These are phyloP conservation scores for Chlorella sp. DNA, from an alignment of 139 green algal species.

Conservation along the genomic window DNA sequence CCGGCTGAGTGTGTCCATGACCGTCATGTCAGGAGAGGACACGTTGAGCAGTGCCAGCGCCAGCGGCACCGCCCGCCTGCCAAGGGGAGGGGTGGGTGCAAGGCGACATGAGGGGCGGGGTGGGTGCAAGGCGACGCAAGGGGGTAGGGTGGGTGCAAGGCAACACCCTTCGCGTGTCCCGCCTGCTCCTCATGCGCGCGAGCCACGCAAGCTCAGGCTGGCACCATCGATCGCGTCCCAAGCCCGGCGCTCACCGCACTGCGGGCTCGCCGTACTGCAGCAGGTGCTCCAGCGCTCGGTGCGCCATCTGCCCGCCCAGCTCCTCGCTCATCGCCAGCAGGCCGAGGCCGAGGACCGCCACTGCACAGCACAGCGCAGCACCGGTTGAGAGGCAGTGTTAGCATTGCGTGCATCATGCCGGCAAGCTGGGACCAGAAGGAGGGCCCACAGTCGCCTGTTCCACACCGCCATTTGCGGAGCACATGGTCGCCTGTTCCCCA, in stretches of 20 bases:
- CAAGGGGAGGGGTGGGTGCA: not conserved
- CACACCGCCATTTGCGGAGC: too few species aligned
- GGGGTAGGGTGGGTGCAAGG: not conserved
- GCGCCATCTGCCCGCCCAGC: slow-evolving; percentile 89
- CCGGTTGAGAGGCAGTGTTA: not conserved
- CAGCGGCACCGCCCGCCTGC: slow-evolving; percentile 86
- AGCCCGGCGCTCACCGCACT: slow-evolving; percentile 28
- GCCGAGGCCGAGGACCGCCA: slow-evolving; percentile 91
- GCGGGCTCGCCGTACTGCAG: slow-evolving; percentile 88
- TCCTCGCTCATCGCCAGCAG: slow-evolving; percentile 96
- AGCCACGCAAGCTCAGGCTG: not conserved
- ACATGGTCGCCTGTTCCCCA: too few species aligned
- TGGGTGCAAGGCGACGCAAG: not conserved
- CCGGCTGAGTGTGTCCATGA: slow-evolving; percentile 92
- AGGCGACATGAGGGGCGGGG: not conserved
- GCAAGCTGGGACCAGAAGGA: not conserved
- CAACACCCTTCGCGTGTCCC: too few species aligned
- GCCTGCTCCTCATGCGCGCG: not conserved
- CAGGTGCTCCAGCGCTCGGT: slow-evolving; percentile 91
- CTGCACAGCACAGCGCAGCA: not conserved
- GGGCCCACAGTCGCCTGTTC: too few species aligned
- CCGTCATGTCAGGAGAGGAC: slow-evolving; percentile 80
- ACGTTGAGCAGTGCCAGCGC: slow-evolving; percentile 91
- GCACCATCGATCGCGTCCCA: too few species aligned
- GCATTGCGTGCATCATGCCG: not conserved